Evolutionary conservation across 805 yeast genomes (phyloP), one percentile per base, ranked within the genome.

Genomic region (Saccharomyces eubayanus): DNA sequence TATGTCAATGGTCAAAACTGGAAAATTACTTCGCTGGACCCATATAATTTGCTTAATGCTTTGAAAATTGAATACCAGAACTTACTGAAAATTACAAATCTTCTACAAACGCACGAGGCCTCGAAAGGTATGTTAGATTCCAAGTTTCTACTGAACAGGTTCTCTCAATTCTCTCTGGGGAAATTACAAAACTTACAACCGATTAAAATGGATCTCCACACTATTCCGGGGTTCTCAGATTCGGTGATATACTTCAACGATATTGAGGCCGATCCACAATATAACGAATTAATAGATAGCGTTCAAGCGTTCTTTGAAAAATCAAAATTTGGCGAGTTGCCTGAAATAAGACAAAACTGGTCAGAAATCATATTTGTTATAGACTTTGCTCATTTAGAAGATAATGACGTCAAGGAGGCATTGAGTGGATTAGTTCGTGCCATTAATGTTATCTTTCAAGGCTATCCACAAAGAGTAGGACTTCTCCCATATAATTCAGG

Each of bases 381-480:
- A 11, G 83, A 84, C 58, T 72, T 89, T 21, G 71, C 83, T 1
- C 56, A 54, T 14, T 43, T 66, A 16, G 45, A 57, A 27, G 74
- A 81, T 56, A 71, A 72, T 12, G 70, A 61, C 29, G 57, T 60
- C 1, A 48, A 52, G 31, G 59, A 72, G 2, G 85, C 87, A 55
- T 61, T 84, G 20, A 65, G 72, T 16, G 79, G 77, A 1, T 66
- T 84, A 29, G 68, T 78, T 20, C 73, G 84, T 8, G 72, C 82
- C 31, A 61, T 84, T 1, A 74, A 76, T 28, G 67, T 79, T 2
- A 72, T 82, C 2, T 62, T 77, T 11, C 77, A 80, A 46, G 81
- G 82, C 1, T 75, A 87, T 16, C 88, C 96, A 0, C 86, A 90
- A 58, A 85, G 91, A 67, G 64, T 92, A 51, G 99, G 97, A 6